These are phyloP conservation scores for Candida namnaoensis DNA, from an alignment of 805 yeast species.

Conservation along the genomic window DNA sequence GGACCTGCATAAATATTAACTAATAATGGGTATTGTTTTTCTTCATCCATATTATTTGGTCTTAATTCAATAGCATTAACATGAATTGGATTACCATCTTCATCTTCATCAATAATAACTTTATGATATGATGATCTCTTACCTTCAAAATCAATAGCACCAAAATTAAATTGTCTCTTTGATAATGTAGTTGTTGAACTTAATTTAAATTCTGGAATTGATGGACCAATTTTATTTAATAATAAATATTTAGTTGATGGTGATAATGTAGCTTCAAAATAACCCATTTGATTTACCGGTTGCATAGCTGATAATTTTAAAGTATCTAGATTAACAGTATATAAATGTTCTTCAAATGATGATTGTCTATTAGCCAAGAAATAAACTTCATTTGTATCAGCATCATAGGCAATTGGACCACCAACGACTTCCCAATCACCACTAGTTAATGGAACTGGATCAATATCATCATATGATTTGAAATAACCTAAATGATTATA, in stretches of 20 bases:
- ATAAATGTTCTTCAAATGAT: slow-evolving; percentile 45
- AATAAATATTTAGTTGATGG: slow-evolving; percentile 45
- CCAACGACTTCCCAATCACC: slow-evolving; percentile 48
- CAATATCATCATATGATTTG: slow-evolving; percentile 29
- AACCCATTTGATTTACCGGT: slow-evolving; percentile 28
- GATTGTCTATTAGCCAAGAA: slow-evolving; percentile 51
- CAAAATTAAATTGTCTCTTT: not conserved
- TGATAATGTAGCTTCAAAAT: slow-evolving; percentile 45
- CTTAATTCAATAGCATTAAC: slow-evolving; percentile 52
- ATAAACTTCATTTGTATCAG: slow-evolving; percentile 36
- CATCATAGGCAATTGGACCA: slow-evolving; percentile 38
- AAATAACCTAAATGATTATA: slow-evolving; percentile 61
- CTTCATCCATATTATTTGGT: slow-evolving; percentile 46
- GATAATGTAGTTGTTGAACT: slow-evolving; percentile 5
- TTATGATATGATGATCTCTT: slow-evolving; percentile 11
- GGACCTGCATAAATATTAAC: slow-evolving; percentile 79
- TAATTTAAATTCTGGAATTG: slow-evolving; percentile 8
- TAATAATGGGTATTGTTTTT: slow-evolving; percentile 48
- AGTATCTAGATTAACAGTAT: slow-evolving; percentile 32
- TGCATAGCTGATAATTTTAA: slow-evolving; percentile 18
- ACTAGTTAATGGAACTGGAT: slow-evolving; percentile 31
- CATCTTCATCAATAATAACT: slow-evolving; percentile 11
- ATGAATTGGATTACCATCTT: slow-evolving; percentile 12
- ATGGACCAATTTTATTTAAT: slow-evolving; percentile 21
- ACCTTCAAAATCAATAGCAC: slow-evolving; percentile 11